Evolutionary conservation across 768 basidiomycete genomes (phyloP).

Genomic region (Astraeus odoratus): DNA sequence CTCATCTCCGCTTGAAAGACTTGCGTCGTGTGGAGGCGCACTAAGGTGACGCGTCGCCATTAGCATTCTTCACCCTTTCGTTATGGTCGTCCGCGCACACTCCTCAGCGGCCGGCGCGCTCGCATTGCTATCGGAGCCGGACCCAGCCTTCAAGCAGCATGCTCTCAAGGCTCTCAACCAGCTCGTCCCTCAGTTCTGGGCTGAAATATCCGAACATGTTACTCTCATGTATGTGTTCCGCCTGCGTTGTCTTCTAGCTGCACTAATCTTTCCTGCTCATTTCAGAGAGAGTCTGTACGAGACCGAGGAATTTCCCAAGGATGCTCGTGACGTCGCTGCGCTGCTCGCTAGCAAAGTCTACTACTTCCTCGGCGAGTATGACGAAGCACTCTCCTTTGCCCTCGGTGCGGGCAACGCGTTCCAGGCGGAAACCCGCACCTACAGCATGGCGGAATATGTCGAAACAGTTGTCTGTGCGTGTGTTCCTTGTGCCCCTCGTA

Average conservation of each 20-base stretch:
- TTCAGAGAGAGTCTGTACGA: constrained; percentile 87
- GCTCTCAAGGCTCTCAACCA: constrained; percentile 78
- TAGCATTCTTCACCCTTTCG: not conserved
- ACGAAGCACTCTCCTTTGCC: constrained; percentile 93
- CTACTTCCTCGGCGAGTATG: constrained; percentile 92
- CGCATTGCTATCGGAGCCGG: constrained; percentile 85
- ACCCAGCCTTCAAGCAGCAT: constrained; percentile 82
- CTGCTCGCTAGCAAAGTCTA: constrained; percentile 97
- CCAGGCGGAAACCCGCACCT: constrained; percentile 57
- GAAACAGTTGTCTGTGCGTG: constrained; percentile 91
- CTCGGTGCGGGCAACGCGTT: constrained; percentile 86
- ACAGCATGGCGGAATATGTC: constrained; percentile 77
- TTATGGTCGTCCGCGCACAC: constrained; percentile 65
- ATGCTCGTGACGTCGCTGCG: constrained; percentile 77
- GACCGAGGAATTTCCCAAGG: constrained; percentile 62
- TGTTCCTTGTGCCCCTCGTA: not conserved
- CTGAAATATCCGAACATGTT: constrained; percentile 95
- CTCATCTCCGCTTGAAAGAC: constrained; percentile 24
- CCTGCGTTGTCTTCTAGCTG: constrained; percentile 5
- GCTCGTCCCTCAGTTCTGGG: constrained; percentile 94
- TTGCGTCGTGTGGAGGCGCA: constrained; percentile 9
- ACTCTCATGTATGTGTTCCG: constrained; percentile 65
- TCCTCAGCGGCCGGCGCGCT: constrained; percentile 87
- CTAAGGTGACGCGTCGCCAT: constrained; percentile 42
- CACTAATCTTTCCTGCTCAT: constrained; percentile 6